phyloP scores from a whole-genome alignment of 2,329 filamentous ascomycete species.

The Geoglossum cookeanum region DNA sequence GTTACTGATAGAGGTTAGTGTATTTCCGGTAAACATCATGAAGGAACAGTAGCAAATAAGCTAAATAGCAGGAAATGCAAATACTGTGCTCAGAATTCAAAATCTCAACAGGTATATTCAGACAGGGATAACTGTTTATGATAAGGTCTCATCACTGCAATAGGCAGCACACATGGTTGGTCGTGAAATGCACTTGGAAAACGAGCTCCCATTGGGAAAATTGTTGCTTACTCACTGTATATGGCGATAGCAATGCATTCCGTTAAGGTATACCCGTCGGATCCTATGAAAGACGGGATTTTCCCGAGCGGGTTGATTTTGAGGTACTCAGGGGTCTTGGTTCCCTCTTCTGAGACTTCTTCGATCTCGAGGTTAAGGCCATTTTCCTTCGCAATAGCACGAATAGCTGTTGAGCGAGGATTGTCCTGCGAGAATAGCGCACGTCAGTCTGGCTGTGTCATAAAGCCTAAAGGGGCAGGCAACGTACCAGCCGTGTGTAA shows the following conservation, averaged over 20 bases:
- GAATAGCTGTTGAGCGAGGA: slow-evolving; percentile 72
- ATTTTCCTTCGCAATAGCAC: slow-evolving; percentile 94
- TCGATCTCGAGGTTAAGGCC: slow-evolving; percentile 79
- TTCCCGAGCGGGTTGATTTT: slow-evolving; percentile 77
- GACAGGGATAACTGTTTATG: slow-evolving; percentile 94
- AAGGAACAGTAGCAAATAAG: background rate
- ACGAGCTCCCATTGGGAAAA: slow-evolving; percentile 5
- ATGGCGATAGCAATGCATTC: slow-evolving; percentile 92
- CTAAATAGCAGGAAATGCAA: slow-evolving; percentile 13
- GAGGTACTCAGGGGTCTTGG: slow-evolving; percentile 55
- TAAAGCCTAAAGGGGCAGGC: slow-evolving; percentile 9
- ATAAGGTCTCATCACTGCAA: slow-evolving; percentile 53
- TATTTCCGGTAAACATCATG: background rate
- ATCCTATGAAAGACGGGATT: slow-evolving; percentile 80
- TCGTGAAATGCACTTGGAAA: slow-evolving; percentile 9
- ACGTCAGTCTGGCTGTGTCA: slow-evolving; percentile 12
- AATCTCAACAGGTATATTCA: slow-evolving; percentile 83
- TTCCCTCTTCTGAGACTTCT: slow-evolving; percentile 45
- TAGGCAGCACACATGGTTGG: slow-evolving; percentile 6
- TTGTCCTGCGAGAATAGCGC: slow-evolving; percentile 43
- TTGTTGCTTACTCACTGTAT: slow-evolving; percentile 58
- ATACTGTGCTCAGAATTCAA: slow-evolving; percentile 55
- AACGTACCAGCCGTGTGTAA: slow-evolving; percentile 57
- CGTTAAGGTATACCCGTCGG: slow-evolving; percentile 74
- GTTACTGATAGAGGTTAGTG: slow-evolving; percentile 44